Percentiles rank a stretch among this genome's conserved stretches.
These are phyloP conservation scores for Gentiana macrophylla DNA, from an alignment of 257 asterid genomes.

Conservation along the genomic window DNA sequence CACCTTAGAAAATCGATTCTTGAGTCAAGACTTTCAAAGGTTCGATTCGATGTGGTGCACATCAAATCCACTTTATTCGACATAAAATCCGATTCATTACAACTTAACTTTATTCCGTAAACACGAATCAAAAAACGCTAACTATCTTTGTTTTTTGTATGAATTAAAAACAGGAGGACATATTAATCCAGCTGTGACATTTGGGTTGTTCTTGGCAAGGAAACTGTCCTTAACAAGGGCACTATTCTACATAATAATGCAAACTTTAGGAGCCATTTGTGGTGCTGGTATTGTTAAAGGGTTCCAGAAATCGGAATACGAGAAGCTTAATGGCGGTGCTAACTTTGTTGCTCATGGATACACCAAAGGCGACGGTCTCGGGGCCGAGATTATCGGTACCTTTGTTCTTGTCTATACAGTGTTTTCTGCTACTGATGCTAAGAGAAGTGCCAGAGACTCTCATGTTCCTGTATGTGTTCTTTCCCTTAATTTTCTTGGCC, in stretches of 20 bases:
- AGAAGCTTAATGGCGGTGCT: constrained; percentile 42
- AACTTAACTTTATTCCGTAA: too few species aligned
- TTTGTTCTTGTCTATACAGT: constrained; percentile 66
- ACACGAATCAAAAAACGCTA: too few species aligned
- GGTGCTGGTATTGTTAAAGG: constrained; percentile 79
- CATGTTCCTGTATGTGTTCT: constrained; percentile 49
- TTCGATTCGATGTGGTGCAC: too few species aligned
- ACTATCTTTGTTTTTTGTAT: too few species aligned
- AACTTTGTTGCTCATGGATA: constrained; percentile 47
- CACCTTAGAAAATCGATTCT: too few species aligned
- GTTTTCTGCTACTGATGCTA: constrained; percentile 74
- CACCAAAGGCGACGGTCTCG: constrained; percentile 58
- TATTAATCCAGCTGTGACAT: constrained; percentile 63
- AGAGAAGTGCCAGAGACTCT: constrained; percentile 67
- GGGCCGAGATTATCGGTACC: constrained; percentile 69
- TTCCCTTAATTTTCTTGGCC: not conserved
- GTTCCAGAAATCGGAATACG: constrained; percentile 35
- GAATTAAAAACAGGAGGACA: constrained; percentile 46
- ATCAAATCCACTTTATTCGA: not conserved
- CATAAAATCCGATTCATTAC: not conserved
- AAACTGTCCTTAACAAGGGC: constrained; percentile 58
- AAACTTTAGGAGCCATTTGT: constrained; percentile 62
- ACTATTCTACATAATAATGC: constrained; percentile 54
- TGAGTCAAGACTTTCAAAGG: too few species aligned
- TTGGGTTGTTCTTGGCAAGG: constrained; percentile 58